Evolutionary conservation across 176 grass and related monocot species (phyloP).

Genomic region (maize (Zea mays)): DNA sequence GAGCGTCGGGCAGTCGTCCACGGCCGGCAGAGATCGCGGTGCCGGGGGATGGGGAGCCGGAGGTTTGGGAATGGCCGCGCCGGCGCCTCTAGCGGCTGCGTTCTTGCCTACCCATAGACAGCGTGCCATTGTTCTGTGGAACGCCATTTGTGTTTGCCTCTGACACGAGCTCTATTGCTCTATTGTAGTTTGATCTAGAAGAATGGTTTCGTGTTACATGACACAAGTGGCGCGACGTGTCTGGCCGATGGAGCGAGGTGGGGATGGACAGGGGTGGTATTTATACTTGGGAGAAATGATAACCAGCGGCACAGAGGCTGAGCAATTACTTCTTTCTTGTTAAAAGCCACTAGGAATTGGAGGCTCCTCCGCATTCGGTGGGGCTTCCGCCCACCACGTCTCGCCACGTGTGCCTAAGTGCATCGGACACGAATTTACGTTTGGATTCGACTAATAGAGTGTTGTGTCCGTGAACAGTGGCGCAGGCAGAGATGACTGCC

Average conservation of each 20-base stretch:
- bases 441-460: no score
- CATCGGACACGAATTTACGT: no score
- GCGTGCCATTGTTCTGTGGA: constrained; percentile 49
- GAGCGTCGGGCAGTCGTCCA: constrained; percentile 51
- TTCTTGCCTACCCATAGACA: constrained; percentile 47
- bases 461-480: no score
- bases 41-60: not conserved
- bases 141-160: constrained; percentile 49
- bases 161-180: not conserved
- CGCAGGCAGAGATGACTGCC: no score
- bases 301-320: no score
- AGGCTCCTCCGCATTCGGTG: no score
- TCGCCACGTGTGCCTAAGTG: no score
- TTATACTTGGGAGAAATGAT: no score
- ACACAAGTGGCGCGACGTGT: not conserved
- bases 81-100: not conserved
- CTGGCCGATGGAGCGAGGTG: not conserved
- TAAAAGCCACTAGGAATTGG: no score
- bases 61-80: not conserved
- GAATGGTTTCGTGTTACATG: constrained; percentile 25
- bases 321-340: no score
- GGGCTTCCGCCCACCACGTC: no score
- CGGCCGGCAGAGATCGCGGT: constrained; percentile 26
- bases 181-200: not conserved
- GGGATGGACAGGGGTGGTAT: no score